These are phyloP conservation scores for Ophiostoma himal-ulmi DNA, from an alignment of 2,329 filamentous ascomycete species.

Conservation along the genomic window DNA sequence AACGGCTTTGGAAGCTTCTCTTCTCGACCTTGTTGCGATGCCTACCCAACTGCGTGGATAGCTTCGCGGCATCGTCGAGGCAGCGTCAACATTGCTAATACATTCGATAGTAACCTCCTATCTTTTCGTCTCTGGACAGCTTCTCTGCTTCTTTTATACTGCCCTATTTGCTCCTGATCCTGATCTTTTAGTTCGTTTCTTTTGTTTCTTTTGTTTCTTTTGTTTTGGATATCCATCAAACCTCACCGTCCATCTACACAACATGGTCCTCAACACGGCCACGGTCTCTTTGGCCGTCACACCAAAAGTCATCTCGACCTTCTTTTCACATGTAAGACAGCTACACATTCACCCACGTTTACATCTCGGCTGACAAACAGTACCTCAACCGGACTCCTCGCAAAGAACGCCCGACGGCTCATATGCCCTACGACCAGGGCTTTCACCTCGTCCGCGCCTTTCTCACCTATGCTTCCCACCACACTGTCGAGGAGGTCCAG, in stretches of 20 bases:
- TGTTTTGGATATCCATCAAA: not conserved
- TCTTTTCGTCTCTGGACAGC: not conserved
- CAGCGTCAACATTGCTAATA: not conserved
- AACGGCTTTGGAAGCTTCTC: not conserved
- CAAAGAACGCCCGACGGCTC: constrained; percentile 74
- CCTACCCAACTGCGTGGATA: not conserved
- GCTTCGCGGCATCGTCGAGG: not conserved
- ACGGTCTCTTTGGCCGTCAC: constrained; percentile 78
- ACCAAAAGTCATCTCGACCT: constrained; percentile 79
- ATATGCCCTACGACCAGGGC: constrained; percentile 91
- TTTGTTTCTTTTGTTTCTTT: not conserved
- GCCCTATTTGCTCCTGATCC: too few species aligned
- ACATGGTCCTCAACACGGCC: constrained; percentile 60
- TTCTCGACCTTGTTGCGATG: not conserved
- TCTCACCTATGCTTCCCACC: constrained; percentile 74
- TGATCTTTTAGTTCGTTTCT: not conserved
- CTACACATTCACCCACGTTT: not conserved
- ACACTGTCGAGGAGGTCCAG: constrained; percentile 90
- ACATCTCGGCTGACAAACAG: constrained; percentile 38
- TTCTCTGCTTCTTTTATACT: not conserved
- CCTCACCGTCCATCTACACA: not conserved
- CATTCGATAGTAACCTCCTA: not conserved
- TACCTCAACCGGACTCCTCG: constrained; percentile 75
- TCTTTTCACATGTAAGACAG: constrained; percentile 72
- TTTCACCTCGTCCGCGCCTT: constrained; percentile 83